Percentiles rank a stretch among this genome's conserved stretches.
Evolutionary conservation across 139 green algal species (phyloP).

Genomic region (Axilococcus clingmanii): DNA sequence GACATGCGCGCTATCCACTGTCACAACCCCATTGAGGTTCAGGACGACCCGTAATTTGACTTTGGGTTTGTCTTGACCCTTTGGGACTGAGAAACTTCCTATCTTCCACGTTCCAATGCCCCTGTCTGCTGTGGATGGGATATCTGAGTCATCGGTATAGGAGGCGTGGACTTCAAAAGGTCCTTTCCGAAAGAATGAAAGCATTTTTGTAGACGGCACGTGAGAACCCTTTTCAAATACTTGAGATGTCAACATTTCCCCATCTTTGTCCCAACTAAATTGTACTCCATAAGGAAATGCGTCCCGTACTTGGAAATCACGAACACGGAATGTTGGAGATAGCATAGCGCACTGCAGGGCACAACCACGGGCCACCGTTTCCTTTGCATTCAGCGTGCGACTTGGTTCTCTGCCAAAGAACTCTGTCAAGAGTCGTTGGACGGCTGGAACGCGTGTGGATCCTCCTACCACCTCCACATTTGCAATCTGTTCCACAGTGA

Average conservation of each 20-base stretch:
- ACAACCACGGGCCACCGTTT: constrained; percentile 81
- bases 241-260: constrained; percentile 31
- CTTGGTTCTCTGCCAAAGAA: constrained; percentile 48
- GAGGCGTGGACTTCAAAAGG: constrained; percentile 49
- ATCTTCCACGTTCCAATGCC: constrained; percentile 31
- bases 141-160: constrained; percentile 53
- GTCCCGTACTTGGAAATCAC: constrained; percentile 95
- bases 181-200: constrained; percentile 80
- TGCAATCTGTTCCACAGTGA: constrained; percentile 59
- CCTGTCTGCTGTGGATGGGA: constrained; percentile 34
- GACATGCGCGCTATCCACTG: constrained; percentile 63
- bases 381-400: constrained; percentile 92
- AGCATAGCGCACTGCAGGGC: constrained; percentile 99
- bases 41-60: constrained; percentile 73
- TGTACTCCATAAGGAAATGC: constrained; percentile 68
- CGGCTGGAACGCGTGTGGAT: constrained; percentile 71
- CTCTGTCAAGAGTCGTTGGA: constrained; percentile 42
- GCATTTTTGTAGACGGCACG: constrained; percentile 81
- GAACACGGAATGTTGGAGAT: constrained; percentile 88
- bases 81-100: constrained; percentile 25
- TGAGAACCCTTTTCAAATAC: constrained; percentile 65
- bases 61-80: constrained; percentile 61
- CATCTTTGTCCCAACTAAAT: constrained; percentile 81
- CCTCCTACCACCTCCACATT: constrained; percentile 87
- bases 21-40: constrained; percentile 83